phyloP scores from a whole-genome alignment of 768 basidiomycete genomes.

The Podaxis pistillaris region DNA sequence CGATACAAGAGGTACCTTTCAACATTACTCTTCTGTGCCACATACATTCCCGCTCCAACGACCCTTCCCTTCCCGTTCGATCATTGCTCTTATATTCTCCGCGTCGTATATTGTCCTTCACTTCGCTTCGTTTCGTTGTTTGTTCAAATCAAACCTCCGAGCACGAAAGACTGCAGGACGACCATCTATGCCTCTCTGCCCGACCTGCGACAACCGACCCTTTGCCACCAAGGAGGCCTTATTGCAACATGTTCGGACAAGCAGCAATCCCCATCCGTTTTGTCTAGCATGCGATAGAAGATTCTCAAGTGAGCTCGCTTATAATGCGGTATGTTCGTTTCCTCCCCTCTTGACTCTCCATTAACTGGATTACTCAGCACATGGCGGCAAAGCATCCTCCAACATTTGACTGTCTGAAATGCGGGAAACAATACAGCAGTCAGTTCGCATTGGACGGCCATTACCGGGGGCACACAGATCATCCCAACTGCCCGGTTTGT shows the following conservation, averaged over 20 bases:
- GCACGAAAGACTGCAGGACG: background rate
- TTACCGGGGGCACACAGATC: constrained; percentile 40
- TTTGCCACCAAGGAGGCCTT: constrained; percentile 37
- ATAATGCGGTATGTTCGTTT: constrained; percentile 32
- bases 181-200: constrained; percentile 32
- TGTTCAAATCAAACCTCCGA: background rate
- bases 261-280: constrained; percentile 33
- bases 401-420: constrained; percentile 38
- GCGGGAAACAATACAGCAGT: constrained; percentile 31
- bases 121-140: background rate
- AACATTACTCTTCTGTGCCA: constrained; percentile 2
- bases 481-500: constrained; percentile 46
- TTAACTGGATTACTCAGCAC: constrained; percentile 27
- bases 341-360: background rate
- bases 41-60: background rate
- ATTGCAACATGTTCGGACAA: constrained; percentile 36
- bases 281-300: constrained; percentile 33
- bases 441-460: constrained; percentile 42
- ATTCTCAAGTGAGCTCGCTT: constrained; percentile 33
- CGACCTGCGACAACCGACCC: constrained; percentile 32
- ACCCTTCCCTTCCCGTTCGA: constrained; percentile 6
- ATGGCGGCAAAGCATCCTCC: constrained; percentile 41
- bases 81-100: constrained; percentile 9
- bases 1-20: background rate
- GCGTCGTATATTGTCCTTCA: constrained; percentile 7